Evolutionary conservation across 1,139 yeast genomes (phyloP).

Genomic region (Geotrichum cucujoidarum): DNA sequence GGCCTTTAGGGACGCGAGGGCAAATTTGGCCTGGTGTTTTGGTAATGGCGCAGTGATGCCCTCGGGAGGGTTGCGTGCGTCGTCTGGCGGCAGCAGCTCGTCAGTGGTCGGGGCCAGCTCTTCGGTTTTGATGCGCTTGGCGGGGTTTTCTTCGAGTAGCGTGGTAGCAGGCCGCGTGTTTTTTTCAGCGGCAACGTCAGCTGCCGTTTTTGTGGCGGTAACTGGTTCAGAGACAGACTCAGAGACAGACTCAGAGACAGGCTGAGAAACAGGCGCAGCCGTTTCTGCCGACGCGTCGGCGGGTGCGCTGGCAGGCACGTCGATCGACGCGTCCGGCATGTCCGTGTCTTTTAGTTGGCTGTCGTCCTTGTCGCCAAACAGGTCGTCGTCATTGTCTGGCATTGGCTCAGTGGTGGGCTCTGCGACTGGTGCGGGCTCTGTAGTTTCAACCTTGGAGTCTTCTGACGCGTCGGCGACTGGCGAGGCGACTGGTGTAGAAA

Average conservation of each 20-base stretch:
- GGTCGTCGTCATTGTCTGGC: background rate
- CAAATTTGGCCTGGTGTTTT: constrained; percentile 71
- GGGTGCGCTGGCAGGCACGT: background rate
- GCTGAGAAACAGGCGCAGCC: background rate
- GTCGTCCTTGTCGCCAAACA: background rate
- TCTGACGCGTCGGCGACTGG: constrained; percentile 1
- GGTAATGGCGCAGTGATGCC: constrained; percentile 55
- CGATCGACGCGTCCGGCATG: background rate
- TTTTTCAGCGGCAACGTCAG: background rate
- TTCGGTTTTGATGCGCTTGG: constrained; percentile 7
- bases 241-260: background rate
- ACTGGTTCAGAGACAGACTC: background rate
- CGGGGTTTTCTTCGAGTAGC: constrained; percentile 1
- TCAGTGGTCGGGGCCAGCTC: background rate
- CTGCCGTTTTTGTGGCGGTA: background rate
- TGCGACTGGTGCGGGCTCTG: background rate
- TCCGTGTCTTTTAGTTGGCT: background rate
- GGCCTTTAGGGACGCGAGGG: constrained; percentile 46
- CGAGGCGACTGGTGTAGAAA: constrained; percentile 11
- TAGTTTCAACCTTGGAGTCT: background rate
- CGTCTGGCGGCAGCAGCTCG: constrained; percentile 22
- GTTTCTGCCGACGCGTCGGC: too few relatives aligned
- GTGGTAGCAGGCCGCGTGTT: background rate
- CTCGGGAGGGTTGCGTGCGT: constrained; percentile 26
- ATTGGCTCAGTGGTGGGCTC: background rate